Conservation (phyloP, 176 grass and related monocot species). For the Triticum urartu region DNA sequence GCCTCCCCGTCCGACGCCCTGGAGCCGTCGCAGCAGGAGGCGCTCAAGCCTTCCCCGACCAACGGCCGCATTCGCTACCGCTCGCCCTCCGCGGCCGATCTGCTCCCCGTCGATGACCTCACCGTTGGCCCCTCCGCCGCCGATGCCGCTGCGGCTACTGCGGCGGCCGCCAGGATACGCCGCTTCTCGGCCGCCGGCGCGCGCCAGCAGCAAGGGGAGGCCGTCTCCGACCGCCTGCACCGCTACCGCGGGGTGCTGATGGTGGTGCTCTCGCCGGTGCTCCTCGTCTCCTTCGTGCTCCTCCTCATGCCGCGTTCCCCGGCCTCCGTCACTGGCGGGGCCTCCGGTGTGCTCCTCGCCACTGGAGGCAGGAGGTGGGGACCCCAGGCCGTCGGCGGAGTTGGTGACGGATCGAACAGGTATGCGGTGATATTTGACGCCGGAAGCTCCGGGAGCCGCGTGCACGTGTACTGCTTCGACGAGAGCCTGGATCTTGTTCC, state of each 20-base stretch:
- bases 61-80: slow-evolving; percentile 88
- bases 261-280: slow-evolving; percentile 60
- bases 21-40: slow-evolving; percentile 69
- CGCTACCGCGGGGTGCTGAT: slow-evolving; percentile 73
- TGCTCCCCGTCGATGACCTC: slow-evolving; percentile 47
- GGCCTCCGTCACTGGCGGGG: not conserved
- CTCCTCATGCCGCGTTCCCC: slow-evolving; percentile 63
- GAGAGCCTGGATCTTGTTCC: slow-evolving; percentile 73
- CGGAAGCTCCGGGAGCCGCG: slow-evolving; percentile 93
- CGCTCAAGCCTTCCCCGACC: slow-evolving; percentile 64
- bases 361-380: slow-evolving; percentile 45
- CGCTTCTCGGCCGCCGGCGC: slow-evolving; percentile 47
- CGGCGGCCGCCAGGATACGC: slow-evolving; percentile 59
- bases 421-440: slow-evolving; percentile 94
- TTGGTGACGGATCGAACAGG: slow-evolving; percentile 45
- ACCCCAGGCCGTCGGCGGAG: slow-evolving; percentile 38
- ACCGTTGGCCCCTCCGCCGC: slow-evolving; percentile 22
- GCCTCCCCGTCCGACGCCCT: slow-evolving; percentile 43
- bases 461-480: slow-evolving; percentile 93
- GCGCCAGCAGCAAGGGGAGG: slow-evolving; percentile 46
- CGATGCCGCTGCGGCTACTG: slow-evolving; percentile 29
- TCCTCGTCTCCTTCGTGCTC: slow-evolving; percentile 74
- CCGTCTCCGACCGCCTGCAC: slow-evolving; percentile 61
- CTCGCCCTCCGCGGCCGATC: slow-evolving; percentile 69
- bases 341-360: slow-evolving; percentile 23